Evolutionary conservation across 345 rosid species (phyloP), one percentile per base, ranked within the genome.

Genomic region (Raphanus sativus): DNA sequence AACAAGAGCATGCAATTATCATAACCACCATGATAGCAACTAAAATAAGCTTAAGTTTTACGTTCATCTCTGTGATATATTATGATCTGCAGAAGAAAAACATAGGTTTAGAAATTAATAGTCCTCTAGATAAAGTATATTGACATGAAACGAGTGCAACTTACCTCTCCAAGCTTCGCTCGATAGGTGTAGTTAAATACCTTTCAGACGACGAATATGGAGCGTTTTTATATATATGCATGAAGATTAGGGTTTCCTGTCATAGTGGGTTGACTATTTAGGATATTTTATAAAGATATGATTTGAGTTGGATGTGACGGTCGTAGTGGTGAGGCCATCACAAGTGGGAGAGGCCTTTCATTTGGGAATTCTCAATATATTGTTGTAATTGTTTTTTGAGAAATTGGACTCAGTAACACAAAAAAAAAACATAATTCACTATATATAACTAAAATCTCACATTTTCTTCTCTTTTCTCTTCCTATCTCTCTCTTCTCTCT

Each of bases 231-330:
- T 65, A 71, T 66, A 59, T 10, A 72, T 36, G 45, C 69, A 67
- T 4, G 24, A 58, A 73, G 8, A 24, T 7, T 78, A 72, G 59
- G 69, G 69, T 67, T 67, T 59, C 13, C 55, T 36, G 26, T 78
- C 48, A 33, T 48, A 45, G 73, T 72, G 73, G 56, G 61, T 72
- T 73, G 81, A 78, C 77, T 78, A 67, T 73, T 73, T 73, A 56
- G 67, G 32, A 67, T 56, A 60, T 78, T 33, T 50, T n/a, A 25
- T 58, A 45, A 30, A 21, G 62, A 45, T 48, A 26, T n/a, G 26
- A 65, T 78, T 71, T 25, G 50, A 50, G 64, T 38, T 32, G 54
- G 81, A 73, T 61, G 48, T 66, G 74, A 26, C 0, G 48, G 32
- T 33, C 8, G 28, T 26, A 54, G 75, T 69, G 65, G 75, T 28